Evolutionary conservation across 495 filamentous ascomycete species (phyloP).

Genomic region (Baudoinia panamericana): DNA sequence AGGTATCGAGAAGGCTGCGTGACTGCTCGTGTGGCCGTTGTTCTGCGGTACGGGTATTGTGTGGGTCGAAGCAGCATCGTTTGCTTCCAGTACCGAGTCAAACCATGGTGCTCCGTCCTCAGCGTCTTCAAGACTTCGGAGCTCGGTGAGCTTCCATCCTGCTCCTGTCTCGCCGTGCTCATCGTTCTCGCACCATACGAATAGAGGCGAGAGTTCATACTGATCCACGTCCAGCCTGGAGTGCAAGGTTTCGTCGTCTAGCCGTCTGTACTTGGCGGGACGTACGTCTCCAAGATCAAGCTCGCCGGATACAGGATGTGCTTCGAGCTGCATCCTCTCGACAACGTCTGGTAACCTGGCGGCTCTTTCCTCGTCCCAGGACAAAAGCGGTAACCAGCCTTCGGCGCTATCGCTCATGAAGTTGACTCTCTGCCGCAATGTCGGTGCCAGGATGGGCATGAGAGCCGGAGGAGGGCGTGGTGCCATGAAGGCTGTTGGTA

Average conservation of each 20-base stretch:
- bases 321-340: conserved; percentile 56
- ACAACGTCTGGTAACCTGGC: conserved; percentile 53
- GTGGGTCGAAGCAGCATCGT: conserved; percentile 31
- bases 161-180: conserved; percentile 46
- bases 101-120: conserved; percentile 37
- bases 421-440: conserved; percentile 77
- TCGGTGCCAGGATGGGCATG: conserved; percentile 74
- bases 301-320: conserved; percentile 85
- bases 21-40: conserved; percentile 16
- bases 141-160: conserved; percentile 75
- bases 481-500: conserved; percentile 75
- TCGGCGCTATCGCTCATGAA: conserved; percentile 52
- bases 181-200: conserved; percentile 58
- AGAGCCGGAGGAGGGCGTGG: conserved; percentile 62
- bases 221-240: conserved; percentile 42
- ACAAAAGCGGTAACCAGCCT: conserved; percentile 83
- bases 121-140: conserved; percentile 44
- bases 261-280: conserved; percentile 49
- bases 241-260: conserved; percentile 81
- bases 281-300: conserved; percentile 62
- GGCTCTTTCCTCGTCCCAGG: conserved; percentile 60
- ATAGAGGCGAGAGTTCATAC: conserved; percentile 36
- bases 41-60: conserved; percentile 14
- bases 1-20: conserved; percentile 7
- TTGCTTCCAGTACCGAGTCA: conserved; percentile 40